These are phyloP conservation scores for Quercus lobata DNA, from an alignment of 331 rosid genomes.

Conservation along the genomic window DNA sequence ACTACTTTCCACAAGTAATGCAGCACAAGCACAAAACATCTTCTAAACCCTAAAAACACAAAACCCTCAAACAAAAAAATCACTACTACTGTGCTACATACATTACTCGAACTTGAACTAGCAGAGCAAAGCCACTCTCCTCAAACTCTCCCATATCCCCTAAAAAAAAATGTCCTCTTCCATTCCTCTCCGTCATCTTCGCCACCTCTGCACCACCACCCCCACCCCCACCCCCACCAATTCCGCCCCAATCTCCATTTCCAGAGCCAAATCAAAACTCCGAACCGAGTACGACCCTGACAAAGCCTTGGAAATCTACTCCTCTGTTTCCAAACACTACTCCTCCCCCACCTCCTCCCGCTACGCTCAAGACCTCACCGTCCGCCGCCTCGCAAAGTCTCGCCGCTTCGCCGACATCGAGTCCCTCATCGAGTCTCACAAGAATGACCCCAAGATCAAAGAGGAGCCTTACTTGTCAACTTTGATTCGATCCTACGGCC, in stretches of 20 bases:
- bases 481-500: constrained; percentile 67
- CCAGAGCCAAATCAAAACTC: constrained; percentile 49
- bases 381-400: constrained; percentile 59
- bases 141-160: background rate
- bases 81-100: background rate
- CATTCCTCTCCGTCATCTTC: constrained; percentile 31
- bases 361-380: constrained; percentile 57
- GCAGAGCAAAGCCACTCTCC: background rate
- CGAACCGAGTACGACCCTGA: constrained; percentile 55
- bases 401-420: constrained; percentile 54
- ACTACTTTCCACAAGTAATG: background rate
- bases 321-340: constrained; percentile 42
- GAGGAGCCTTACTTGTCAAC: constrained; percentile 54
- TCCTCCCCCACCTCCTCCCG: constrained; percentile 52
- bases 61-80: background rate
- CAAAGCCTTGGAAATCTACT: constrained; percentile 56
- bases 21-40: background rate
- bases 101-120: background rate
- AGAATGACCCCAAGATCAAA: constrained; percentile 44
- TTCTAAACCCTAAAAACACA: background rate
- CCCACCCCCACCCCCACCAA: background rate
- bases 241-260: constrained; percentile 39
- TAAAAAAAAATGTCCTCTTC: constrained; percentile 39
- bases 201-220: constrained; percentile 38
- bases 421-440: constrained; percentile 58